Percentiles rank a stretch among this genome's conserved stretches.
Conservation (phyloP, 495 filamentous ascomycete species). For the Daldinia loculata region DNA sequence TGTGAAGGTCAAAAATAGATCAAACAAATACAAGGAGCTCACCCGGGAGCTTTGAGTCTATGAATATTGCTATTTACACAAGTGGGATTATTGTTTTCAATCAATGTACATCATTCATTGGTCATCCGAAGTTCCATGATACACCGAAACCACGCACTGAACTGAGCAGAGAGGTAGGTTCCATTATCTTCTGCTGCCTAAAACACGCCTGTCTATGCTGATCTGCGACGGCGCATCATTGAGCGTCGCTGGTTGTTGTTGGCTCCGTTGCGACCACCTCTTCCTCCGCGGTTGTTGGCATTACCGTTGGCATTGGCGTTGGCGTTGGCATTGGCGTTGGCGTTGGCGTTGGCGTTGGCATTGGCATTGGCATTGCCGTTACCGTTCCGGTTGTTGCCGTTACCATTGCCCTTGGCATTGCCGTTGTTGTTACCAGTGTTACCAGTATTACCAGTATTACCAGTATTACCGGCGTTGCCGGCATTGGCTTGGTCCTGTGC, state of each 20-base stretch:
- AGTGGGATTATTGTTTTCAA: neutral
- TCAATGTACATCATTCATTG: conserved; percentile 6
- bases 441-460: neutral
- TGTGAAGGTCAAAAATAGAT: neutral
- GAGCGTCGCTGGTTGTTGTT: conserved; percentile 6
- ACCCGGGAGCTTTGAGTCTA: conserved; percentile 5
- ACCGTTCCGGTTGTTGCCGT: conserved; percentile 1
- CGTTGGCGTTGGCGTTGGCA: neutral
- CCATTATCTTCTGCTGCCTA: neutral
- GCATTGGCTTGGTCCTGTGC: neutral
- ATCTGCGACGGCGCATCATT: neutral
- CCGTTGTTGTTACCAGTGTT: neutral
- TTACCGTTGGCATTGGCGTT: neutral
- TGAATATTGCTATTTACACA: conserved; percentile 8
- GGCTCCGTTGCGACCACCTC: neutral
- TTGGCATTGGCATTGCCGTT: conserved; percentile 5
- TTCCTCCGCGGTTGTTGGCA: neutral
- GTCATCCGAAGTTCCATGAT: neutral
- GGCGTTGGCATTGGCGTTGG: neutral
- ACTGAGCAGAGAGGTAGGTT: neutral
- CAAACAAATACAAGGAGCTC: neutral
- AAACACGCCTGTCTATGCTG: neutral
- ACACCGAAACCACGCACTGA: neutral
- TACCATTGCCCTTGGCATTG: no score
- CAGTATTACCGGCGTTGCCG: conserved; percentile 1